Conservation (phyloP, 2,329 filamentous ascomycete genomes). For the Talaromyces pinophilus region DNA sequence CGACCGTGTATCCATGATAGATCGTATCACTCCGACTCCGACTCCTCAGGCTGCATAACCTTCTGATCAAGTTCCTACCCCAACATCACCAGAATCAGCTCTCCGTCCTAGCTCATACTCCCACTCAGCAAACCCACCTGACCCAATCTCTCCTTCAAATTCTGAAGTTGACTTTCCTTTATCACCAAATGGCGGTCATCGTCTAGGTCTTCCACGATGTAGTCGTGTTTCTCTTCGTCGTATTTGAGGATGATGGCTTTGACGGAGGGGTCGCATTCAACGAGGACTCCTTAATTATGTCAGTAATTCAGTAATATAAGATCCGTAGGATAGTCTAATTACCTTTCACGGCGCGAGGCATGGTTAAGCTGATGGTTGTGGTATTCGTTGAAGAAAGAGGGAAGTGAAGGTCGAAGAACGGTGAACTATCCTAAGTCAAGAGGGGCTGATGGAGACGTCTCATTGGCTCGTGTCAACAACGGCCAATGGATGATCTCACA, state of each 20-base stretch:
- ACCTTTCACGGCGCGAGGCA: conserved; percentile 48
- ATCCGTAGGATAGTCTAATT: not conserved
- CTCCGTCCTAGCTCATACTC: not conserved
- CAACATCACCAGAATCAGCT: not conserved
- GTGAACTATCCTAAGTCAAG: not conserved
- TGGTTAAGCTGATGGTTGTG: conserved; percentile 25
- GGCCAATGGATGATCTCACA: not conserved
- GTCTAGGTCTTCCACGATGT: conserved; percentile 51
- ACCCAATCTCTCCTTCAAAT: conserved; percentile 45
- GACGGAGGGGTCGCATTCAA: conserved; percentile 53
- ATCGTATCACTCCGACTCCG: conserved; percentile 41
- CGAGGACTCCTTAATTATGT: conserved; percentile 41
- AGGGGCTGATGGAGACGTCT: not conserved
- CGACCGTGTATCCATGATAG: not conserved
- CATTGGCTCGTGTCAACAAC: not conserved
- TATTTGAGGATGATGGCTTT: conserved; percentile 53
- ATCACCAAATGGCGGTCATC: conserved; percentile 50
- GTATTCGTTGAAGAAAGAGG: not conserved
- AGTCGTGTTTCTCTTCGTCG: conserved; percentile 50
- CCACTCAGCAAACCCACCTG: conserved; percentile 33
- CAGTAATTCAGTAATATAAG: not conserved
- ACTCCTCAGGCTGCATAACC: conserved; percentile 50
- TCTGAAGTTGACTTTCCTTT: conserved; percentile 49
- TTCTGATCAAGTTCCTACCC: conserved; percentile 50
- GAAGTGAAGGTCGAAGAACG: not conserved